Conservation (phyloP, 2,329 filamentous ascomycete species). For the Talaromyces sp. region DNA sequence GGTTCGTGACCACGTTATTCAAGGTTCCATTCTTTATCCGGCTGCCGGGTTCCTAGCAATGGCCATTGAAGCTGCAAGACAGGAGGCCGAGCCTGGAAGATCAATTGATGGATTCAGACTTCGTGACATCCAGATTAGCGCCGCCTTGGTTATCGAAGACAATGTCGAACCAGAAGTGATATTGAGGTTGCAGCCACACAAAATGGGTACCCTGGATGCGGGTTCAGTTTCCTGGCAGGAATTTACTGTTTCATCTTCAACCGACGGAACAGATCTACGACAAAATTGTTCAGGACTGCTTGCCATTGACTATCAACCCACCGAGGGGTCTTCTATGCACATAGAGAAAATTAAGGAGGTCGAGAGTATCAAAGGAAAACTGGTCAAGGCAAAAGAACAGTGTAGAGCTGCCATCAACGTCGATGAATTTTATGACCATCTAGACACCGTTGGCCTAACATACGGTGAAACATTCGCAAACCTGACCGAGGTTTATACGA, state of each 20-base stretch:
- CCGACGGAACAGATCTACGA: not conserved
- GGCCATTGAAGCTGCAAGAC: conserved; percentile 20
- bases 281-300: conserved; percentile 5
- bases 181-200: not conserved
- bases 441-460: not conserved
- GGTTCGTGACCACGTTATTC: conserved; percentile 28
- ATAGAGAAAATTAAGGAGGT: not conserved
- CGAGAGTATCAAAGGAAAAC: not conserved
- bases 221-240: not conserved
- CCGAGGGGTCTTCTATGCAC: not conserved
- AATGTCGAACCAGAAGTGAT: not conserved
- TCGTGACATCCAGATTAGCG: not conserved
- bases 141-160: not conserved
- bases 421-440: conserved; percentile 3
- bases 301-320: conserved; percentile 1
- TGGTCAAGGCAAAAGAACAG: not conserved
- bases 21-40: conserved; percentile 26
- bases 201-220: not conserved
- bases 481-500: not conserved
- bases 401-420: not conserved
- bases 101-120: not conserved
- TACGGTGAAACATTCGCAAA: conserved; percentile 6
- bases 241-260: not conserved
- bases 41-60: conserved; percentile 24
- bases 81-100: not conserved